phyloP scores from a whole-genome alignment of 192 early-diverging fungal species.

The Podila verticillata region DNA sequence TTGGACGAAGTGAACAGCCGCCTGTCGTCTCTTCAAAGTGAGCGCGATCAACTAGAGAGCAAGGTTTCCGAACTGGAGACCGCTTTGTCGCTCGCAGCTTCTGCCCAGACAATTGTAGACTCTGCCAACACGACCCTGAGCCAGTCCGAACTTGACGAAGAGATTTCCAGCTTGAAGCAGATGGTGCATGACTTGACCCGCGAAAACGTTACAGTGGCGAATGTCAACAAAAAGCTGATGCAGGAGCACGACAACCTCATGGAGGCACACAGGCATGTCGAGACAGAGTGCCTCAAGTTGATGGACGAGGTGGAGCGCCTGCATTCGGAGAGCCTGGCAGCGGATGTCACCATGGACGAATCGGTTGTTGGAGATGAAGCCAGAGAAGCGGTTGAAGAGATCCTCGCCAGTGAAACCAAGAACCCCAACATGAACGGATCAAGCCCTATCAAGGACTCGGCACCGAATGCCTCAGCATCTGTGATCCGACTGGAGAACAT shows the following conservation, averaged over 20 bases:
- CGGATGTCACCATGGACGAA: background rate
- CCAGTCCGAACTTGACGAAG: slow-evolving; percentile 47
- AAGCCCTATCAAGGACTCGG: slow-evolving; percentile 3
- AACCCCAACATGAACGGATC: slow-evolving; percentile 37
- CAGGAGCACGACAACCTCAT: slow-evolving; percentile 61
- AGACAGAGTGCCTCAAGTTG: slow-evolving; percentile 76
- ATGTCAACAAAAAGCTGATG: slow-evolving; percentile 65
- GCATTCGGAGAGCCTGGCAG: slow-evolving; percentile 60
- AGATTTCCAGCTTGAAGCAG: slow-evolving; percentile 28
- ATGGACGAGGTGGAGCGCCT: slow-evolving; percentile 81
- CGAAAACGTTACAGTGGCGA: slow-evolving; percentile 58
- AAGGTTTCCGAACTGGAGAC: slow-evolving; percentile 49
- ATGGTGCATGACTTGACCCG: slow-evolving; percentile 57
- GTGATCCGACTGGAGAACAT: slow-evolving; percentile 49
- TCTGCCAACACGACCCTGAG: slow-evolving; percentile 10
- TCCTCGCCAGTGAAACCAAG: slow-evolving; percentile 1
- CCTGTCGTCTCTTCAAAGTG: slow-evolving; percentile 20
- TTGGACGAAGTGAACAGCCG: slow-evolving; percentile 26
- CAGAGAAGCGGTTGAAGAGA: slow-evolving; percentile 1
- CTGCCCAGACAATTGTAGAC: background rate
- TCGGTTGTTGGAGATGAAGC: background rate
- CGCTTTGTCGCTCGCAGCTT: slow-evolving; percentile 22
- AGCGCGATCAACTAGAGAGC: slow-evolving; percentile 52
- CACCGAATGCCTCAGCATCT: slow-evolving; percentile 23
- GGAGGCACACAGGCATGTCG: slow-evolving; percentile 72